phyloP scores from a whole-genome alignment of 345 rosid genomes.

The Isatis tinctoria region DNA sequence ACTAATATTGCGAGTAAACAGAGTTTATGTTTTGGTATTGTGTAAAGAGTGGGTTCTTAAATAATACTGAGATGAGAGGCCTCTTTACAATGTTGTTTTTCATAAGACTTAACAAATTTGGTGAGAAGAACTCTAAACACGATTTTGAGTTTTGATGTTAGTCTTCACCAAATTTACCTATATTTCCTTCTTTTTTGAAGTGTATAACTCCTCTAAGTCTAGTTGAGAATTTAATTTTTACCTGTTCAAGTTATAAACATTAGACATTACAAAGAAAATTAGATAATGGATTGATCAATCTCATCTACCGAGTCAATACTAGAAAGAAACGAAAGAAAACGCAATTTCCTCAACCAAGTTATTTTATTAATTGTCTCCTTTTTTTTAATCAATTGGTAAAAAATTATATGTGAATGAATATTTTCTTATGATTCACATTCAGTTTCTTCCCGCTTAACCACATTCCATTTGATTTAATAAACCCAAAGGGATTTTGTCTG shows the following conservation, averaged over 20 bases:
- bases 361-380: too few relatives aligned
- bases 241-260: background rate
- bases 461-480: background rate
- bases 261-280: background rate
- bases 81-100: background rate
- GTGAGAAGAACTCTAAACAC: conserved; percentile 18
- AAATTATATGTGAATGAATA: background rate
- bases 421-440: background rate
- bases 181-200: background rate
- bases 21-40: background rate
- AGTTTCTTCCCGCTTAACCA: too few relatives aligned
- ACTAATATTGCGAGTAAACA: background rate
- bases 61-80: conserved; percentile 7
- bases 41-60: conserved; percentile 8
- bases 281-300: background rate
- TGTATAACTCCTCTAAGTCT: background rate
- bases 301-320: background rate
- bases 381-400: background rate
- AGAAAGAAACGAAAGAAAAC: background rate
- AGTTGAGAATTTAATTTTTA: background rate
- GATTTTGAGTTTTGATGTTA: conserved; percentile 8
- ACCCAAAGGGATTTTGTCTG: too few relatives aligned
- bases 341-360: background rate
- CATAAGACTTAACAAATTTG: conserved; percentile 14
- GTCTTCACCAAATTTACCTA: conserved; percentile 30